phyloP scores from a whole-genome alignment of 768 basidiomycete species.

The Tremella yokohamensis region DNA sequence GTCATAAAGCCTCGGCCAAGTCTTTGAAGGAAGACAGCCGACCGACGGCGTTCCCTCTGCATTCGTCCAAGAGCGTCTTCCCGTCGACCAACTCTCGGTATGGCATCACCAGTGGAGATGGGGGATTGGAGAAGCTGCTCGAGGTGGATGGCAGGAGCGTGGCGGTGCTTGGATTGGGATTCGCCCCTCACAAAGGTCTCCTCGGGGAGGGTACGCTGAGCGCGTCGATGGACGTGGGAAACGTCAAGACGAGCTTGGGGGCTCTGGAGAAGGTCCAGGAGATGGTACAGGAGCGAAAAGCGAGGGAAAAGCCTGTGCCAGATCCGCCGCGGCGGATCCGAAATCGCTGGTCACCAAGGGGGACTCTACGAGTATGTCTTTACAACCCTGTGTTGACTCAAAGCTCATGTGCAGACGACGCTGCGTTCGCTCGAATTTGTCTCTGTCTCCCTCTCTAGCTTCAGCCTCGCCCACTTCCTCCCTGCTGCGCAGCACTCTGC shows the following conservation, averaged over 20 bases:
- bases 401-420: constrained; percentile 22
- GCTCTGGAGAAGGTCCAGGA: constrained; percentile 22
- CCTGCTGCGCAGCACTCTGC: constrained; percentile 13
- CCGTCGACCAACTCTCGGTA: constrained; percentile 7
- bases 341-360: constrained; percentile 21
- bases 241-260: constrained; percentile 11
- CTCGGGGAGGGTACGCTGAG: constrained; percentile 39
- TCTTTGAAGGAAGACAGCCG: constrained; percentile 8
- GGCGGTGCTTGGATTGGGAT: constrained; percentile 22
- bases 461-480: constrained; percentile 27
- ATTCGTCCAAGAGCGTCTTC: background rate
- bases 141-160: constrained; percentile 20
- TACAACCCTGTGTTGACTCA: background rate
- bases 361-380: constrained; percentile 26
- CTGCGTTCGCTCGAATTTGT: constrained; percentile 37
- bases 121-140: constrained; percentile 20
- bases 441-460: constrained; percentile 18
- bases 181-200: constrained; percentile 36
- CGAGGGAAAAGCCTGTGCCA: background rate
- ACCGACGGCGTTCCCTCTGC: background rate
- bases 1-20: background rate
- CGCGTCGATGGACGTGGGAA: constrained; percentile 19
- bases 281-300: constrained; percentile 9
- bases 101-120: constrained; percentile 6
- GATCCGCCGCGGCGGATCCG: background rate